Evolutionary conservation across 108 stramenopile species (phyloP).

Genomic region (Nitzschia inconspicua): DNA sequence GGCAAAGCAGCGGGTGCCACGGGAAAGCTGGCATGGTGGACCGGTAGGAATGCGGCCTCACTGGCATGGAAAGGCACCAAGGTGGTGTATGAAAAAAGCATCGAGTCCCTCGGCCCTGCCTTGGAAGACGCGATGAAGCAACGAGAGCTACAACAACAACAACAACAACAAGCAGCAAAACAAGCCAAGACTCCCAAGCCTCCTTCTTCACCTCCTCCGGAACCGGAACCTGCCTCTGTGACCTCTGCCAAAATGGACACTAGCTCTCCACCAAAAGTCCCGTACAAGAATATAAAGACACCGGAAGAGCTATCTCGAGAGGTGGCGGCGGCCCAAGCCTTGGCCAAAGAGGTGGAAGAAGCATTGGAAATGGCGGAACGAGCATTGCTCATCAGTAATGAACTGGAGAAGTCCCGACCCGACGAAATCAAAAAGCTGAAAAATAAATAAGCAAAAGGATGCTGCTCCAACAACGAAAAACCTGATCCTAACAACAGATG

Average conservation of each 20-base stretch:
- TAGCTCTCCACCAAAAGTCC: neutral
- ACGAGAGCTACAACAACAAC: neutral
- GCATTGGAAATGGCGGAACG: conserved; percentile 11
- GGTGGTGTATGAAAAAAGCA: neutral
- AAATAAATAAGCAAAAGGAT: no score
- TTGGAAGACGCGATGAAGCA: neutral
- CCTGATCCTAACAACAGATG: no score
- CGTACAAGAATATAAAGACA: neutral
- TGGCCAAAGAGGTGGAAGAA: conserved; percentile 6
- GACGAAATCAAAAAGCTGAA: no score
- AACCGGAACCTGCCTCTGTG: neutral
- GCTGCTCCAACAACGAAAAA: no score
- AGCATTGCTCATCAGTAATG: neutral
- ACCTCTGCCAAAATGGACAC: no score
- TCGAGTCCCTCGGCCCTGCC: neutral
- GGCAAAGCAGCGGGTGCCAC: conserved; percentile 8
- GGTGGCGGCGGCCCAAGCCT: neutral
- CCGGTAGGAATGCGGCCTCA: conserved; percentile 1
- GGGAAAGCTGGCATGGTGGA: conserved; percentile 3
- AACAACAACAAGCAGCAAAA: neutral
- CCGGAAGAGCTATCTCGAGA: conserved; percentile 9
- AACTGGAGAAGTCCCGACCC: no score
- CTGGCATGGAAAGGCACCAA: conserved; percentile 11
- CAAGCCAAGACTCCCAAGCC: neutral
- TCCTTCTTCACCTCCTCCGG: neutral